A percentile compares a stretch with the other conserved stretches of the same genome.
These are phyloP conservation scores for Penicillium sp. DNA, from an alignment of 2,329 filamentous ascomycete genomes.

Conservation along the genomic window DNA sequence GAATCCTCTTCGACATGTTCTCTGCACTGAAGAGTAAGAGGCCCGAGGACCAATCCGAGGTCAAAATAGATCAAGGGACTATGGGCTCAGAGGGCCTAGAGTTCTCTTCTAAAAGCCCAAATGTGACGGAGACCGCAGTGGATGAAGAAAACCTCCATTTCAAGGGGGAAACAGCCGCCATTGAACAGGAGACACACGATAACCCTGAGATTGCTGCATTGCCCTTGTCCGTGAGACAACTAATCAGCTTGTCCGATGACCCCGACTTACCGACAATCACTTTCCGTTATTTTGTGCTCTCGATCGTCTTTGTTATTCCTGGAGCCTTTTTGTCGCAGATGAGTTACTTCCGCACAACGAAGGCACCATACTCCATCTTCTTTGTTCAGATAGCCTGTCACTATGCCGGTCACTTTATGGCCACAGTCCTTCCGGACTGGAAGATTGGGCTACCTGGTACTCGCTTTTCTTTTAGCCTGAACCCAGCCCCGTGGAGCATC, in stretches of 20 bases:
- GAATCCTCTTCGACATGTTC: not conserved
- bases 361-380: constrained; percentile 59
- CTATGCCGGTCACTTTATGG: constrained; percentile 53
- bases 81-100: not conserved
- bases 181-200: constrained; percentile 39
- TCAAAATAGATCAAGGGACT: not conserved
- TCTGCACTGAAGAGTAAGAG: not conserved
- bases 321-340: constrained; percentile 59
- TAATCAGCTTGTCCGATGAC: constrained; percentile 59
- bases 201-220: constrained; percentile 54
- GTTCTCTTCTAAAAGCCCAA: not conserved
- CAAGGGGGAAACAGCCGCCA: constrained; percentile 18
- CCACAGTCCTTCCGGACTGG: constrained; percentile 50
- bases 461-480: constrained; percentile 51
- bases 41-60: not conserved
- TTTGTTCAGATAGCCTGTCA: constrained; percentile 60
- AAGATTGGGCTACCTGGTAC: constrained; percentile 49
- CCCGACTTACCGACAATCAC: constrained; percentile 56
- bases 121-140: constrained; percentile 2
- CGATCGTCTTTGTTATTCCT: constrained; percentile 35
- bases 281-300: constrained; percentile 35
- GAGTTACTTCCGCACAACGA: constrained; percentile 57
- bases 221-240: constrained; percentile 54
- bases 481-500: constrained; percentile 56
- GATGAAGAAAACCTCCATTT: constrained; percentile 20